These are phyloP conservation scores for Eutrema yunnanense DNA, from an alignment of 345 rosid genomes.

Conservation along the genomic window DNA sequence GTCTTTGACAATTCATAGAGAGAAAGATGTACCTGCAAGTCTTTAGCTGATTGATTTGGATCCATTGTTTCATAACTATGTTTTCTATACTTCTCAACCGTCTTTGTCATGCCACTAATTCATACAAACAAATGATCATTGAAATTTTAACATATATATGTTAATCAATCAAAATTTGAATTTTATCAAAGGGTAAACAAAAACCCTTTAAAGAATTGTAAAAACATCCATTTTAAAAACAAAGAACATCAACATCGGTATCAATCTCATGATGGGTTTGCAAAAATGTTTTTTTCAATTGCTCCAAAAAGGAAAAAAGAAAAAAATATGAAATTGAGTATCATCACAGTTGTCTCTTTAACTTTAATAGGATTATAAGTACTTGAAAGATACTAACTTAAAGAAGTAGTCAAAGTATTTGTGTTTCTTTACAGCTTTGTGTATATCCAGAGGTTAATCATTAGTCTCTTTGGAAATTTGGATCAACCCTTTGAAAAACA, in stretches of 20 bases:
- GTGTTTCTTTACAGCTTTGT: conserved; percentile 21
- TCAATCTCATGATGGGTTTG: conserved; percentile 1
- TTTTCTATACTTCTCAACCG: conserved; percentile 60
- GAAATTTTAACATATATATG: neutral
- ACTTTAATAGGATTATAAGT: conserved; percentile 19
- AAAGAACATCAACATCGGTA: neutral
- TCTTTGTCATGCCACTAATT: conserved; percentile 46
- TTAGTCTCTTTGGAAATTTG: conserved; percentile 17
- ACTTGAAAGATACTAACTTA: conserved; percentile 19
- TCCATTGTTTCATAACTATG: conserved; percentile 45
- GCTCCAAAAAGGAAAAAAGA: neutral
- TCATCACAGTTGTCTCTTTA: conserved; percentile 26
- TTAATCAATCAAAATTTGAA: neutral
- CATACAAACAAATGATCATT: conserved; percentile 10
- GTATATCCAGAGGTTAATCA: conserved; percentile 26
- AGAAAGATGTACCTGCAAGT: conserved; percentile 39
- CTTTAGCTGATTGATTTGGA: conserved; percentile 38
- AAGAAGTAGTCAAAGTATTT: conserved; percentile 23
- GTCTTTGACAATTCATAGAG: neutral
- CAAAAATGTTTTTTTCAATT: neutral
- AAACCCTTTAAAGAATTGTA: neutral
- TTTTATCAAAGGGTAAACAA: neutral
- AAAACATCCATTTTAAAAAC: neutral
- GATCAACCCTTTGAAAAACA: conserved; percentile 10
- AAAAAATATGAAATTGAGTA: conserved; percentile 10